phyloP scores from a whole-genome alignment of 192 early-diverging fungal genomes.

The Backusella mclennaniae region DNA sequence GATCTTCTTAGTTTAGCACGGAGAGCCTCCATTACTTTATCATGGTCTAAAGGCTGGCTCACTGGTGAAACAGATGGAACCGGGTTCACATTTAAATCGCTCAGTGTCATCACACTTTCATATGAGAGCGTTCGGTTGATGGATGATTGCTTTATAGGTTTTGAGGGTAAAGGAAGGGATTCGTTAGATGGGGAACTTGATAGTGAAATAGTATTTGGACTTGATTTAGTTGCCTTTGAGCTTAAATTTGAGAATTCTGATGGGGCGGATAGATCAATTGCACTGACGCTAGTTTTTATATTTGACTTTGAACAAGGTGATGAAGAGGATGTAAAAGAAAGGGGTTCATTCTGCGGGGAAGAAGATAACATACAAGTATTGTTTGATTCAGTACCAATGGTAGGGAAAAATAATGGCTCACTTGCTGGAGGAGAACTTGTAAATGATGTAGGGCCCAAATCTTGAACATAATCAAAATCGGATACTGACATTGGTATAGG shows the following conservation, averaged over 20 bases:
- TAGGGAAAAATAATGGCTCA: neutral
- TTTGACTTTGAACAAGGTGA: neutral
- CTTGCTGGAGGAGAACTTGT: neutral
- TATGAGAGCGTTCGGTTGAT: slow-evolving; percentile 7
- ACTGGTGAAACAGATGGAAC: neutral
- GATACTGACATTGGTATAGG: neutral
- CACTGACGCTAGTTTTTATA: neutral
- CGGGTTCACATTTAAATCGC: neutral
- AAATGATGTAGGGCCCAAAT: neutral
- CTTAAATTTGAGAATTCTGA: neutral
- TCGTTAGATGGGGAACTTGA: neutral
- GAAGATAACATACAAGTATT: neutral
- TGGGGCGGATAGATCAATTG: neutral
- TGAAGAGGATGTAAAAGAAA: neutral
- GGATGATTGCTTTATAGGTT: neutral
- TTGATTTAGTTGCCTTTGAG: neutral
- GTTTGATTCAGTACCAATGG: neutral
- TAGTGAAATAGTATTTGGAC: neutral
- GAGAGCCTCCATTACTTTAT: slow-evolving; percentile 7
- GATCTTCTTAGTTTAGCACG: slow-evolving; percentile 12
- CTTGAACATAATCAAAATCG: neutral
- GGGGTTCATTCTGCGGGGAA: neutral
- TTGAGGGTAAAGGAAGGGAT: neutral
- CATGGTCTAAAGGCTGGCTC: neutral
- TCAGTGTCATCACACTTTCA: slow-evolving; percentile 13